Evolutionary conservation across 1,284 basidiomycete species (phyloP).

Genomic region (Trichosporon sp.): DNA sequence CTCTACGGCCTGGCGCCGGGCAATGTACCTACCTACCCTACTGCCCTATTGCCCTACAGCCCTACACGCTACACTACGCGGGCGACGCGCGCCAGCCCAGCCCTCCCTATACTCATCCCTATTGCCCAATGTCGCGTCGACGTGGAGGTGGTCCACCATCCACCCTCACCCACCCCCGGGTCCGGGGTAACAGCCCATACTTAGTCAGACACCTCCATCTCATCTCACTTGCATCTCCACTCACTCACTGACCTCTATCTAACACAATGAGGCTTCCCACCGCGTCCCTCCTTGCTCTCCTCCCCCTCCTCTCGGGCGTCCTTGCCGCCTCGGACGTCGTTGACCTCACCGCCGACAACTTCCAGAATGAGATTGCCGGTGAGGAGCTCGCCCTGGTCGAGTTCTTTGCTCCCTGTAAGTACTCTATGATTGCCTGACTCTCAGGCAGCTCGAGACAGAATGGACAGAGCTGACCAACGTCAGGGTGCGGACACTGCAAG

Average conservation of each 20-base stretch:
- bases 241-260: too few species aligned
- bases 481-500: conserved; percentile 50
- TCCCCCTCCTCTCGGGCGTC: conserved; percentile 25
- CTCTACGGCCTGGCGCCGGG: too few species aligned
- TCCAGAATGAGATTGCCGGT: conserved; percentile 62
- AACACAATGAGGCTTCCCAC: conserved; percentile 12
- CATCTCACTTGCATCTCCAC: not conserved
- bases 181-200: not conserved
- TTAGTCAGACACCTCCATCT: not conserved
- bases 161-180: not conserved
- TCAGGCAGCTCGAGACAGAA: too few species aligned
- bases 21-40: too few species aligned
- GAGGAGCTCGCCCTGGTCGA: conserved; percentile 89
- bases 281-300: conserved; percentile 22
- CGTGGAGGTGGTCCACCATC: not conserved
- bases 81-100: not conserved
- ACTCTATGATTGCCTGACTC: not conserved
- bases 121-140: not conserved
- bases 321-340: conserved; percentile 62
- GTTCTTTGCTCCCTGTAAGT: conserved; percentile 49
- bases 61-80: not conserved
- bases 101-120: too few species aligned
- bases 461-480: conserved; percentile 2
- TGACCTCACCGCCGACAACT: conserved; percentile 64
- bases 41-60: too few species aligned